Percentiles rank a stretch among this genome's conserved stretches.
phyloP scores from a whole-genome alignment of 768 basidiomycete species.

The Mycena albidolilacea region DNA sequence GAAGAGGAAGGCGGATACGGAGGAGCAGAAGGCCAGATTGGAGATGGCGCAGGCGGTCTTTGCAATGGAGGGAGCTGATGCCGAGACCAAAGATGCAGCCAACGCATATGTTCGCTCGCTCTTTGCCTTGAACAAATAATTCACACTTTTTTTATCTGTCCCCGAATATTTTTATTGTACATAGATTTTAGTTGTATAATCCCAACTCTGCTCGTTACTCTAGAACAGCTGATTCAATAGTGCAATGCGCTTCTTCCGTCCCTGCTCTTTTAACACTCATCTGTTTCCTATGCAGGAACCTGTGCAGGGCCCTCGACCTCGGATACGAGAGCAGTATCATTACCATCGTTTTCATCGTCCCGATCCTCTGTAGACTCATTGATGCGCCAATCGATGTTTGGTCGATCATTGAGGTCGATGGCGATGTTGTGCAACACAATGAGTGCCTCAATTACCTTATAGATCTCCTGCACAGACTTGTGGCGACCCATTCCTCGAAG shows the following conservation, averaged over 20 bases:
- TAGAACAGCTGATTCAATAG: too few relatives aligned
- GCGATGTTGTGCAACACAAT: neutral
- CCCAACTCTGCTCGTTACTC: too few relatives aligned
- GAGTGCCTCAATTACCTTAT: neutral
- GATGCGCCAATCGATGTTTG: neutral
- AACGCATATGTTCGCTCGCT: too few relatives aligned
- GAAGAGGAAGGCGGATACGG: too few relatives aligned
- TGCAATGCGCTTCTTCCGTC: neutral
- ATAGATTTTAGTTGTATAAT: too few relatives aligned
- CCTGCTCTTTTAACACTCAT: neutral
- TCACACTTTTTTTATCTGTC: too few relatives aligned
- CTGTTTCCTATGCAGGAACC: neutral
- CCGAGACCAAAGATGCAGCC: too few relatives aligned
- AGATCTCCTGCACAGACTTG: constrained; percentile 2
- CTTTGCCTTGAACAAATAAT: too few relatives aligned
- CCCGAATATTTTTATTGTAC: too few relatives aligned
- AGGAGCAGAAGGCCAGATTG: too few relatives aligned
- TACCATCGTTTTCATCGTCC: neutral
- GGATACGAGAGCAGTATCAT: neutral
- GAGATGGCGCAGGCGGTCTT: too few relatives aligned
- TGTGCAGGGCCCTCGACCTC: neutral
- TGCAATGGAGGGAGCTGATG: too few relatives aligned
- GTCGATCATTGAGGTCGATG: neutral
- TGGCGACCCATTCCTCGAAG: neutral
- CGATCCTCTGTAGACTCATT: neutral